Evolutionary conservation across 148 eudicot genomes (phyloP).

Genomic region (Cornus suecica): DNA sequence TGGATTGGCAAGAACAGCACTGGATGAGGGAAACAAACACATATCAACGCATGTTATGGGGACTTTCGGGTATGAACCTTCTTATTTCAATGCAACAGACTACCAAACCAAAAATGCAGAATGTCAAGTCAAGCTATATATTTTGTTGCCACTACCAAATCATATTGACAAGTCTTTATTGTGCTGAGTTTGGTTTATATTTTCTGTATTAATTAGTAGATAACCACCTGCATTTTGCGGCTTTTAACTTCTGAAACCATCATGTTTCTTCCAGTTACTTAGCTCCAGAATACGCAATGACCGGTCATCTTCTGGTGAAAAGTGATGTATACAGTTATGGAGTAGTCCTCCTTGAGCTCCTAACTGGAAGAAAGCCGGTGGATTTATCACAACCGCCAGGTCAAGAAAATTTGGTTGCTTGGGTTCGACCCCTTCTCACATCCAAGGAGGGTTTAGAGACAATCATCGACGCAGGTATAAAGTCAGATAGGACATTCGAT

Average conservation of each 20-base stretch:
- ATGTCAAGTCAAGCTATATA: not conserved
- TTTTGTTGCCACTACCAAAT: not conserved
- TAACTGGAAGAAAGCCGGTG: slow-evolving; percentile 91
- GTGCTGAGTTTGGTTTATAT: not conserved
- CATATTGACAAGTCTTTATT: not conserved
- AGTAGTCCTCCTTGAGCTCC: slow-evolving; percentile 96
- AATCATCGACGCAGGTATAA: slow-evolving; percentile 53
- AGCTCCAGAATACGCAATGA: slow-evolving; percentile 97
- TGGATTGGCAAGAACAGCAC: slow-evolving; percentile 80
- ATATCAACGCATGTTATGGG: slow-evolving; percentile 95
- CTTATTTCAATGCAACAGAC: not conserved
- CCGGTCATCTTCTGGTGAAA: slow-evolving; percentile 89
- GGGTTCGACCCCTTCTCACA: slow-evolving; percentile 86
- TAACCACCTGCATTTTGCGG: not conserved
- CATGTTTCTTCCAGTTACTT: slow-evolving; percentile 54
- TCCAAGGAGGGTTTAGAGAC: slow-evolving; percentile 51
- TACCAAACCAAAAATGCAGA: not conserved
- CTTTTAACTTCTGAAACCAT: not conserved
- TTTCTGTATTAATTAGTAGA: too few species aligned
- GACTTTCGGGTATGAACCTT: slow-evolving; percentile 78
- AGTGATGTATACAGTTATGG: slow-evolving; percentile 98
- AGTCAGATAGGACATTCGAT: slow-evolving; percentile 34
- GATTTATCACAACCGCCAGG: slow-evolving; percentile 85
- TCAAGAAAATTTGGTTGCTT: slow-evolving; percentile 83
- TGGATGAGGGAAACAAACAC: slow-evolving; percentile 65